phyloP scores from a whole-genome alignment of 148 eudicot genomes.

The Arctostaphylos glauca region DNA sequence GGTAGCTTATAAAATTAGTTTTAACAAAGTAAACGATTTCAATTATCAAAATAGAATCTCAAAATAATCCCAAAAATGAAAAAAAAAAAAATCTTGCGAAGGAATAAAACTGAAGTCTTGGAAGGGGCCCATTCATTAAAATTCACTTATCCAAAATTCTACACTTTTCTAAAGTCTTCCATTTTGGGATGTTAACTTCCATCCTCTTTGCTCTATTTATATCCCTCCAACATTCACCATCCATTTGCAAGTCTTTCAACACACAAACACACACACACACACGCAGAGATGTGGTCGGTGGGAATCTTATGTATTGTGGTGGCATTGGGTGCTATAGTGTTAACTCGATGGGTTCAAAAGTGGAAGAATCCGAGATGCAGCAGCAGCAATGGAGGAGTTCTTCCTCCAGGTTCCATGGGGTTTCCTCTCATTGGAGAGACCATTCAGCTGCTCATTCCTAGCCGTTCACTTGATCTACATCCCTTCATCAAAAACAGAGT shows the following conservation, averaged over 20 bases:
- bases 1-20: too few relatives aligned
- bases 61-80: too few relatives aligned
- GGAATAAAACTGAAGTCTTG: too few relatives aligned
- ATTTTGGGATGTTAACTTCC: too few relatives aligned
- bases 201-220: too few relatives aligned
- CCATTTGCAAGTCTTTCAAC: background rate
- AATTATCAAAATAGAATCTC: too few relatives aligned
- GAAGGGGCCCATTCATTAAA: too few relatives aligned
- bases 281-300: background rate
- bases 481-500: conserved; percentile 1
- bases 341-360: background rate
- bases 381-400: background rate
- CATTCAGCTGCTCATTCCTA: background rate
- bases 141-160: too few relatives aligned
- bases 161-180: too few relatives aligned
- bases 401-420: conserved; percentile 6
- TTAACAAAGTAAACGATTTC: too few relatives aligned
- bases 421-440: background rate
- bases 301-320: background rate
- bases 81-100: too few relatives aligned
- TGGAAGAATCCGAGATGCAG: background rate
- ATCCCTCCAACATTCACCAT: background rate
- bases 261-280: too few relatives aligned
- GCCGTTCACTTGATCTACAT: background rate
- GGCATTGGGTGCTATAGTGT: background rate